These are phyloP conservation scores for Acacia acuminata DNA, from an alignment of 306 rosid genomes.

Conservation along the genomic window DNA sequence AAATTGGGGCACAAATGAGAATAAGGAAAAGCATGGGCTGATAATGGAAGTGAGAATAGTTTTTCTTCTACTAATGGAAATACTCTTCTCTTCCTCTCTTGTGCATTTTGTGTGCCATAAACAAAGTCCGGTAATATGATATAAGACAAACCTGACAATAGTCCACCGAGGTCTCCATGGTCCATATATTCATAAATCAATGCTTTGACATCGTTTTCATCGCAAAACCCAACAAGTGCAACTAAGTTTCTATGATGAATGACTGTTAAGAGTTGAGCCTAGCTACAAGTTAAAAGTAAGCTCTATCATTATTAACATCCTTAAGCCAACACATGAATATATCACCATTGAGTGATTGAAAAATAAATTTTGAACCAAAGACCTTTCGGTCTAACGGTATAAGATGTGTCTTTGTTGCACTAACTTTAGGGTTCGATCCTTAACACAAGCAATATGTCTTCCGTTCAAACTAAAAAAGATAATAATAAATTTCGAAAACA, in stretches of 20 bases:
- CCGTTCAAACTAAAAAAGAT: no score
- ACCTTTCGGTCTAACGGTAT: no score
- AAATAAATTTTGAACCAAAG: neutral
- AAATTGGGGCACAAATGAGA: no score
- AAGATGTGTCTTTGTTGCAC: no score
- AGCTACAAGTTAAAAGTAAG: neutral
- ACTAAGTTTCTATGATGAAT: neutral
- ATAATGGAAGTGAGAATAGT: no score
- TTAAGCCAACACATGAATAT: neutral
- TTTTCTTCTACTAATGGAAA: neutral
- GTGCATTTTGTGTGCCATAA: no score
- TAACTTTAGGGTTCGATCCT: no score
- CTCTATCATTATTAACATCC: neutral
- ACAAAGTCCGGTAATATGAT: no score
- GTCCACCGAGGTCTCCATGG: neutral
- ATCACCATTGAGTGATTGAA: neutral
- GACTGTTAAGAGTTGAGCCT: neutral
- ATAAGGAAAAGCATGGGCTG: no score
- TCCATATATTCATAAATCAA: constrained; percentile 18
- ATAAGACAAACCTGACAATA: constrained; percentile 31
- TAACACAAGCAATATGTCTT: no score
- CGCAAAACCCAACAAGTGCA: constrained; percentile 17
- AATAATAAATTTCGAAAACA: neutral
- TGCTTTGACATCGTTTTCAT: constrained; percentile 30
- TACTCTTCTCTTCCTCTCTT: no score